Evolutionary conservation across 148 eudicot genomes (phyloP).

Genomic region (Nepenthes mirabilis): DNA sequence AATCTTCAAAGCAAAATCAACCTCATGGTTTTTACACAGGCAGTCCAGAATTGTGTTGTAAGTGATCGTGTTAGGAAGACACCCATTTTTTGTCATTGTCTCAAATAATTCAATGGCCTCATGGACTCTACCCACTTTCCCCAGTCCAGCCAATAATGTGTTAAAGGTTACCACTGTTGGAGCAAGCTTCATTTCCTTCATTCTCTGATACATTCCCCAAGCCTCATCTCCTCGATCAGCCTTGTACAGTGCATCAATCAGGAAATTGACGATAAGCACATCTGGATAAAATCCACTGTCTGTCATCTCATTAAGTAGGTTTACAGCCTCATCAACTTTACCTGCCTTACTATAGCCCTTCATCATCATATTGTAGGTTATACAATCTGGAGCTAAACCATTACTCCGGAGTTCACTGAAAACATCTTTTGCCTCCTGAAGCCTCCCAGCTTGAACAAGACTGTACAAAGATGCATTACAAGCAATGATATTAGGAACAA

Average conservation of each 20-base stretch:
- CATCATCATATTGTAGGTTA: conserved; percentile 94
- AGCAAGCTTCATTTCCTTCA: conserved; percentile 55
- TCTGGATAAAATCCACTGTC: conserved; percentile 62
- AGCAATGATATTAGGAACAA: conserved; percentile 67
- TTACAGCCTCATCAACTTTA: conserved; percentile 63
- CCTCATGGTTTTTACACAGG: conserved; percentile 74
- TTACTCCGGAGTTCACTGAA: conserved; percentile 49
- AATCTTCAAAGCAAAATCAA: conserved; percentile 51
- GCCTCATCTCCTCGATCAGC: conserved; percentile 72
- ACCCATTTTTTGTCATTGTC: conserved; percentile 40
- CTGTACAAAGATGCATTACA: conserved; percentile 80
- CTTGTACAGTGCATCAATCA: conserved; percentile 79
- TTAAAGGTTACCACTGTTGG: conserved; percentile 93
- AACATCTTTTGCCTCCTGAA: conserved; percentile 58
- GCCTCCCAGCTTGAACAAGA: conserved; percentile 68
- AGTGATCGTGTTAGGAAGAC: conserved; percentile 67
- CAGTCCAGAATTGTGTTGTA: conserved; percentile 80
- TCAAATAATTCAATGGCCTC: conserved; percentile 60
- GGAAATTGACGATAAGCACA: conserved; percentile 69
- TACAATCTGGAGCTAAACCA: conserved; percentile 79
- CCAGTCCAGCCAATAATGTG: conserved; percentile 72
- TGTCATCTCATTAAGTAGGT: conserved; percentile 53
- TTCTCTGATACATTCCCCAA: conserved; percentile 57
- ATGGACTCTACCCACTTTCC: conserved; percentile 64
- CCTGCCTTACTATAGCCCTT: conserved; percentile 79